Evolutionary conservation across 257 asterid genomes (phyloP).

Genomic region (Cordia subcordata): DNA sequence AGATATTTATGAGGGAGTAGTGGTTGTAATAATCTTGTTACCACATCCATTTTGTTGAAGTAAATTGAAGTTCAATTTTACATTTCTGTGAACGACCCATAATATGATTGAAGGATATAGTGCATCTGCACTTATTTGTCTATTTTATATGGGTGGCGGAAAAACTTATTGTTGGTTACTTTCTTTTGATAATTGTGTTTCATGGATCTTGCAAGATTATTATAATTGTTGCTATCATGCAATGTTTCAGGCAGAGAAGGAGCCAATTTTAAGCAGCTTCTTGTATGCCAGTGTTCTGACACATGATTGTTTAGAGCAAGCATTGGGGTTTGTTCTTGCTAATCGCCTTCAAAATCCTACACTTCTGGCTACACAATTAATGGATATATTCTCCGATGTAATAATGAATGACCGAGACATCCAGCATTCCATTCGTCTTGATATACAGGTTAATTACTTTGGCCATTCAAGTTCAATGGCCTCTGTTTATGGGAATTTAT

Average conservation of each 20-base stretch:
- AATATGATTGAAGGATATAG: background rate
- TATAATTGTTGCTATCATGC: background rate
- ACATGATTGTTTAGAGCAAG: conserved; percentile 38
- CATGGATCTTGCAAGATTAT: background rate
- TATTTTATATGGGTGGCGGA: background rate
- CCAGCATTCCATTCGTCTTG: conserved; percentile 41
- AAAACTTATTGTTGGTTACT: background rate
- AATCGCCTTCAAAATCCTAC: conserved; percentile 45
- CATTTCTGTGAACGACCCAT: no score
- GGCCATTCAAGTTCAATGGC: background rate
- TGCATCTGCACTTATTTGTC: background rate
- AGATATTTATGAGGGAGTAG: no score
- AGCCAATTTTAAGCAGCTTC: conserved; percentile 47
- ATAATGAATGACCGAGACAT: conserved; percentile 34
- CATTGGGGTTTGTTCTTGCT: conserved; percentile 41
- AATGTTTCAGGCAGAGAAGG: conserved; percentile 40
- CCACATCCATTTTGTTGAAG: no score
- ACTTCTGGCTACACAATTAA: conserved; percentile 38
- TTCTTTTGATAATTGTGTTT: background rate
- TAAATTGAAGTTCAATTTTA: no score
- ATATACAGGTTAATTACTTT: conserved; percentile 33
- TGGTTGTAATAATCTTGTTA: no score
- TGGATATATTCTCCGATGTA: conserved; percentile 38
- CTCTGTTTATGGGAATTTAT: background rate
- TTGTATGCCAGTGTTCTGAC: conserved; percentile 38